These are phyloP conservation scores for Alternaria sp. DNA, from an alignment of 2,329 filamentous ascomycete species.

Conservation along the genomic window DNA sequence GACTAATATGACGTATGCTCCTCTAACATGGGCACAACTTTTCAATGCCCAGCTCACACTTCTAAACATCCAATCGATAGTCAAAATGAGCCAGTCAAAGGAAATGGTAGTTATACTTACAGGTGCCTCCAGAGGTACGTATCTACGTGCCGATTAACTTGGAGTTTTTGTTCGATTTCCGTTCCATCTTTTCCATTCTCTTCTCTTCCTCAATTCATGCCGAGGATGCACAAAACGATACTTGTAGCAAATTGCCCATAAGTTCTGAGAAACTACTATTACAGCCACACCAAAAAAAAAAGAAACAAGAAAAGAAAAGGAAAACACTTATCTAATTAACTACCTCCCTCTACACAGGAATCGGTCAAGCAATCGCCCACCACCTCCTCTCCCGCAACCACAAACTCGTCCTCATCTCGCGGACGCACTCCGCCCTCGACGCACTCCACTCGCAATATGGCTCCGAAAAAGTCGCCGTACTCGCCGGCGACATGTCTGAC, in stretches of 20 bases:
- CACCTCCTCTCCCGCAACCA: slow-evolving; percentile 64
- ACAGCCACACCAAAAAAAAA: not conserved
- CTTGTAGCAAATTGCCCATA: no score
- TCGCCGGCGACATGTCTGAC: slow-evolving; percentile 67
- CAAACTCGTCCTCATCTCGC: slow-evolving; percentile 67
- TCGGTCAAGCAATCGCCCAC: slow-evolving; percentile 68
- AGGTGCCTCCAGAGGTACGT: slow-evolving; percentile 68
- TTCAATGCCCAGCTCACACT: not conserved
- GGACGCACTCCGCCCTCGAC: slow-evolving; percentile 64
- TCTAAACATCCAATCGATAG: not conserved
- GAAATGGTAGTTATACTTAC: slow-evolving; percentile 63
- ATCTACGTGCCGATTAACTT: not conserved
- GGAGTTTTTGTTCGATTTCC: no score
- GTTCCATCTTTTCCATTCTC: not conserved
- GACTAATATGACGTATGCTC: slow-evolving; percentile 27
- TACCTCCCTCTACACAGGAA: slow-evolving; percentile 54
- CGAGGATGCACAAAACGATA: no score
- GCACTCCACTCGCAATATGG: slow-evolving; percentile 57
- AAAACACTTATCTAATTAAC: no score
- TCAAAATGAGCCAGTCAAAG: slow-evolving; percentile 38
- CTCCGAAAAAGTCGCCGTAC: slow-evolving; percentile 62
- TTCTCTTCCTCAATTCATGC: no score
- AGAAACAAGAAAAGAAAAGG: no score
- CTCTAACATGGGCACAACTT: slow-evolving; percentile 2
- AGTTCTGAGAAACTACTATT: not conserved